A percentile compares a stretch with the other conserved stretches of the same genome.
These are phyloP conservation scores for Boletus eberwhitei DNA, from an alignment of 768 basidiomycete genomes.

Conservation along the genomic window DNA sequence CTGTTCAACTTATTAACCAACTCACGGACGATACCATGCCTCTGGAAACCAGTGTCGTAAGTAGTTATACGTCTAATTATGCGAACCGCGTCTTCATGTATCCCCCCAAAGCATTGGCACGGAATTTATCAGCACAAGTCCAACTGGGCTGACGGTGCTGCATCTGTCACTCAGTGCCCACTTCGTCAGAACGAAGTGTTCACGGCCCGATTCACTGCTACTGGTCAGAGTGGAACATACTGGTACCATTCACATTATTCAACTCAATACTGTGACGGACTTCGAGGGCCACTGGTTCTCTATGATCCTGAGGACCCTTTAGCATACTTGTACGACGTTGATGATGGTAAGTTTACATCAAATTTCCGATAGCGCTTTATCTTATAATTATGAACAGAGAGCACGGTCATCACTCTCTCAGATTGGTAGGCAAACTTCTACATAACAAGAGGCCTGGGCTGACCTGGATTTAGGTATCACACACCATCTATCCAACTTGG, in stretches of 20 bases:
- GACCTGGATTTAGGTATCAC: constrained; percentile 35
- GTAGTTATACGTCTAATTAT: constrained; percentile 6
- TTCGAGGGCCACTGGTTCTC: constrained; percentile 41
- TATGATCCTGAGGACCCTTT: constrained; percentile 46
- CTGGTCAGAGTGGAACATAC: constrained; percentile 40
- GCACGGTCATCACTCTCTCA: constrained; percentile 46
- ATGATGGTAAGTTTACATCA: constrained; percentile 35
- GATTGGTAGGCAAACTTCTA: constrained; percentile 38
- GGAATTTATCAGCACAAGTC: constrained; percentile 27
- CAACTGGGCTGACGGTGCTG: constrained; percentile 35
- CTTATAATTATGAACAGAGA: constrained; percentile 19
- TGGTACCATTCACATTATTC: constrained; percentile 46
- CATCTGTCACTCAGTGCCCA: constrained; percentile 45
- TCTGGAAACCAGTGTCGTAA: constrained; percentile 40
- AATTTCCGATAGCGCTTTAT: neutral
- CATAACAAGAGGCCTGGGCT: constrained; percentile 3
- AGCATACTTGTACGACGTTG: constrained; percentile 41
- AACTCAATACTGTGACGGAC: constrained; percentile 41
- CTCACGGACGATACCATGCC: constrained; percentile 47
- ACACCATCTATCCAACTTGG: constrained; percentile 19
- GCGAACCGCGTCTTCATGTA: constrained; percentile 18
- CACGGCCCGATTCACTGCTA: constrained; percentile 33
- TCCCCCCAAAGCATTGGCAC: constrained; percentile 29
- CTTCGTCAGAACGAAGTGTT: constrained; percentile 35
- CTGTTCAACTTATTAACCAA: constrained; percentile 42